Base-by-base conservation (phyloP, 2,329 filamentous ascomycete species). In the Aspergillus japonicus region DNA sequence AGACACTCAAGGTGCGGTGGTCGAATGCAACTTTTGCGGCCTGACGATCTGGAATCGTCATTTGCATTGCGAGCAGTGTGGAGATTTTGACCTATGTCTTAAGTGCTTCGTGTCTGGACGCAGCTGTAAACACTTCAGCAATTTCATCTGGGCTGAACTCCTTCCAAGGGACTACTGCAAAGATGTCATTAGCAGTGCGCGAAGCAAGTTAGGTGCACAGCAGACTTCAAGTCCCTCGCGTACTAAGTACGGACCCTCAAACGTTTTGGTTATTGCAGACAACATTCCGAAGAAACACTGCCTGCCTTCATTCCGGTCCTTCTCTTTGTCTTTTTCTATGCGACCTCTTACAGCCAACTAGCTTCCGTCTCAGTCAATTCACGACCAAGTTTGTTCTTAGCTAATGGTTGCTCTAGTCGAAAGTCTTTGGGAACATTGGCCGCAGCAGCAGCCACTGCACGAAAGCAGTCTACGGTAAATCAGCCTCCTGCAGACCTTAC, bases 11-110 rank as follows among this genome's bases (percentile, higher is more conserved):
- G 63, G 68, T 47, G 72, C 68, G 3, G 71, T 71, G 11, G 70
- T 76, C 47, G 71, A 73, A 39, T 75, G 73, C 59, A 73, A 74
- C 55, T 75, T 75, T 59, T 75, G 73, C 61, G 71, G 68, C 21
- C 68, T 72, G 4, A 72, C 72, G n/a, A 75, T 76, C 47, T 75
- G 73, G 73, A 75, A 76, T 54, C 71, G 72, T 21, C 73, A 76
- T 66, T 61, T 76, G 21, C 71, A 71, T n/a, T 76, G 73, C 52
- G 70, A 71, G 19, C 64, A 71, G 50, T 76, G 73, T 53, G 67
- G 69, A 19, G 73, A 75, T 59, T 75, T 76, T 58, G 72, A 75
- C 54, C 64, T 76, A 26, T 76, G 72, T 57, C 60, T 75, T 44
- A 68, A 69, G 14, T 76, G 73, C 58, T 75, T 71, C 56, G 61